phyloP scores from a whole-genome alignment of 306 rosid genomes.

The Begonia peltatifolia region DNA sequence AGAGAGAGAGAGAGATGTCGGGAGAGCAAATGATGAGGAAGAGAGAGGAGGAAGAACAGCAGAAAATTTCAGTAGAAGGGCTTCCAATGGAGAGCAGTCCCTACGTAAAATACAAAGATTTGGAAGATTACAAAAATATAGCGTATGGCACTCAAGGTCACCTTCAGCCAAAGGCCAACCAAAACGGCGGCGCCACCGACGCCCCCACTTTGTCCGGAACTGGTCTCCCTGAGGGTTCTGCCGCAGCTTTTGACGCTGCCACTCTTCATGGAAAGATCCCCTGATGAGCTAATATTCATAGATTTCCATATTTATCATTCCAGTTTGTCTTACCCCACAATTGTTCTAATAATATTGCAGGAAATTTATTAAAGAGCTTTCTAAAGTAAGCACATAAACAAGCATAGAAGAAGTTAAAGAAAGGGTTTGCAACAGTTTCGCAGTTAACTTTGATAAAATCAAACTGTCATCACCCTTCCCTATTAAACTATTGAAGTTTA shows the following conservation, averaged over 20 bases:
- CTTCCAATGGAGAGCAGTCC: slow-evolving; percentile 13
- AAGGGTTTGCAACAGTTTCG: no score
- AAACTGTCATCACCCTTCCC: no score
- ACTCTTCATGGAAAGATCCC: slow-evolving; percentile 6
- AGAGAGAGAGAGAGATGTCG: slow-evolving; percentile 1
- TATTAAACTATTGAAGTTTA: no score
- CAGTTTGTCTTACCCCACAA: background rate
- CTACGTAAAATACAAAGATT: slow-evolving; percentile 11
- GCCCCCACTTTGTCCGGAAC: slow-evolving; percentile 15
- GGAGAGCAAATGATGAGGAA: background rate
- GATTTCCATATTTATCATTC: background rate
- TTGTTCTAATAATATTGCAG: no score
- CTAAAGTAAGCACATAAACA: no score
- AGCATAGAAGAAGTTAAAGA: no score
- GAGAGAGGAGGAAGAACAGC: slow-evolving; percentile 1
- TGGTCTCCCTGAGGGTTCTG: slow-evolving; percentile 7
- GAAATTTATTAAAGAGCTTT: no score
- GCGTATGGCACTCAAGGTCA: slow-evolving; percentile 9
- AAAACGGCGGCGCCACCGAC: slow-evolving; percentile 10
- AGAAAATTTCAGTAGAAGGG: background rate
- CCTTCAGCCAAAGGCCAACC: slow-evolving; percentile 7
- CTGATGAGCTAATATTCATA: background rate
- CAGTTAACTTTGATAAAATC: no score
- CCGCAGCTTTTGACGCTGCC: slow-evolving; percentile 2
- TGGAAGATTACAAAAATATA: slow-evolving; percentile 10